phyloP scores from a whole-genome alignment of 352 stramenopile genomes.

The Phytophthora tentaculata region DNA sequence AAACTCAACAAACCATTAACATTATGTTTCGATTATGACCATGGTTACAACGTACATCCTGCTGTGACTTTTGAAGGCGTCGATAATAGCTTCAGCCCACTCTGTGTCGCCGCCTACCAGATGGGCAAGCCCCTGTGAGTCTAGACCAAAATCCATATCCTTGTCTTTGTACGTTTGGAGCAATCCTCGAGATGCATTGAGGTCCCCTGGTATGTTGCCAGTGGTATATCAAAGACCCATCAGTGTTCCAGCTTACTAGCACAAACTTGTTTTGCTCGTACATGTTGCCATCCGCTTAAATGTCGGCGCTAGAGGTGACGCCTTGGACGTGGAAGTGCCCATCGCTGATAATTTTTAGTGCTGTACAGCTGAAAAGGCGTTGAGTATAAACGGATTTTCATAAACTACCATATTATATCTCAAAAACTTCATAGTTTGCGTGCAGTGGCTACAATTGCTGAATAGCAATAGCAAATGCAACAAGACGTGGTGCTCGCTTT shows the following conservation, averaged over 20 bases:
- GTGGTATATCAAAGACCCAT: slow-evolving; percentile 18
- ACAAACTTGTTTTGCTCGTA: slow-evolving; percentile 19
- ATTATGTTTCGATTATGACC: neutral
- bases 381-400: too few relatives aligned
- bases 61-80: slow-evolving; percentile 61
- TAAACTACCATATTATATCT: too few relatives aligned
- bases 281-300: slow-evolving; percentile 68
- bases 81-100: slow-evolving; percentile 63
- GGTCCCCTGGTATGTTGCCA: slow-evolving; percentile 52
- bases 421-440: too few relatives aligned
- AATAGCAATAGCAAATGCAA: too few relatives aligned
- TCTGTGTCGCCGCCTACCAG: slow-evolving; percentile 53
- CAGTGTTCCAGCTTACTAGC: neutral
- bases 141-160: slow-evolving; percentile 75
- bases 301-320: slow-evolving; percentile 42
- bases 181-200: slow-evolving; percentile 54
- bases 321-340: slow-evolving; percentile 54
- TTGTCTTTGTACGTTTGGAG: slow-evolving; percentile 78
- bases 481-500: too few relatives aligned
- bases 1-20: neutral
- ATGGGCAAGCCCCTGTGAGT: slow-evolving; percentile 54
- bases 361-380: too few relatives aligned
- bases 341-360: slow-evolving; percentile 25
- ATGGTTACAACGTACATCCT: slow-evolving; percentile 56
- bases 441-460: too few relatives aligned